Conservation (phyloP, 75 land plant species). For the Pinus tabuliformis region DNA sequence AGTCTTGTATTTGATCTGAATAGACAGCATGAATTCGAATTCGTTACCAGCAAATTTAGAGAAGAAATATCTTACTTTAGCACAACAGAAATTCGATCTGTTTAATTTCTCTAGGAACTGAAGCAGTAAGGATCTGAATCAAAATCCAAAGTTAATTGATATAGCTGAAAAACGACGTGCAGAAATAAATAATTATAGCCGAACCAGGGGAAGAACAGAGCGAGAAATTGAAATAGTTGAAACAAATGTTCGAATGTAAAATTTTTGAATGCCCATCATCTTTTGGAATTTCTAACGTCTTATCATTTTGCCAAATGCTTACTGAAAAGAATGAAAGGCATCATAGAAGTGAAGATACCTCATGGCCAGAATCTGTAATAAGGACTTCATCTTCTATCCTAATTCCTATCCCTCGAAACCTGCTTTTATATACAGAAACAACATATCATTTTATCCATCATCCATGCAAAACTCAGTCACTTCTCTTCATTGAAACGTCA, state of each 20-base stretch:
- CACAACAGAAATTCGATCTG: constrained; percentile 43
- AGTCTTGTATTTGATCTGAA: no score
- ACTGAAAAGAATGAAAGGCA: neutral
- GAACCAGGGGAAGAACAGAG: neutral
- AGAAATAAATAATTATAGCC: neutral
- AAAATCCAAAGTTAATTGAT: neutral
- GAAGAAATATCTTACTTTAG: no score
- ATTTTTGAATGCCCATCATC: neutral
- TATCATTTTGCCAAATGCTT: neutral
- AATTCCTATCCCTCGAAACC: constrained; percentile 88
- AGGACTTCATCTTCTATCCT: constrained; percentile 97
- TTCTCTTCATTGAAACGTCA: neutral
- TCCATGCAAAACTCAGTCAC: neutral
- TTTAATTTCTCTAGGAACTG: constrained; percentile 58
- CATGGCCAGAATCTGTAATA: constrained; percentile 85
- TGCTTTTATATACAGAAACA: constrained; percentile 21
- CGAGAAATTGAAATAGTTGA: neutral
- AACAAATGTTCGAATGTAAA: neutral
- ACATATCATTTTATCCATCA: neutral
- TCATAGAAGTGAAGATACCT: constrained; percentile 43
- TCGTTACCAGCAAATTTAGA: no score
- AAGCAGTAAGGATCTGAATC: constrained; percentile 62
- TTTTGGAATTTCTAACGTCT: neutral
- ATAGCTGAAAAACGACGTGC: neutral
- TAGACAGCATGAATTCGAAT: no score